Percentiles rank a stretch among this genome's conserved stretches.
Conservation (phyloP, 345 rosid genomes). For the Eutrema heterophyllum region DNA sequence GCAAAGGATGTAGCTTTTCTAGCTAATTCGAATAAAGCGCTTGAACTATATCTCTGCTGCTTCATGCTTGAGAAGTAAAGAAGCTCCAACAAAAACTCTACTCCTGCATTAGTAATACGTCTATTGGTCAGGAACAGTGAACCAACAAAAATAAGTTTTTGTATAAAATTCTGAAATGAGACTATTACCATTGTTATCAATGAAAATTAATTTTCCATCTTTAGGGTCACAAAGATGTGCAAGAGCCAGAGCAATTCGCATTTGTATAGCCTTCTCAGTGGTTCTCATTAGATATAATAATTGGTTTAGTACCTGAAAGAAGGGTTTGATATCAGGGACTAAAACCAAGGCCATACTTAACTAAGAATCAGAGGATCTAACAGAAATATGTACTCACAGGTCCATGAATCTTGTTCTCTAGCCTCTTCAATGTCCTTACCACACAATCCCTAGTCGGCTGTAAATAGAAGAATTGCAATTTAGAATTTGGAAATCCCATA, state of each 20-base stretch:
- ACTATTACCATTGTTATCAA: conserved; percentile 54
- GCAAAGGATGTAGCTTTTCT: conserved; percentile 43
- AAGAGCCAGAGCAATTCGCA: conserved; percentile 56
- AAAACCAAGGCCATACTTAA: background rate
- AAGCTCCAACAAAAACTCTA: conserved; percentile 52
- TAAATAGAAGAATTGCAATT: background rate
- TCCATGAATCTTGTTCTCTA: conserved; percentile 65
- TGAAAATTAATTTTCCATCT: conserved; percentile 50
- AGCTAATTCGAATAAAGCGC: conserved; percentile 57
- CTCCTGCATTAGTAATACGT: conserved; percentile 33
- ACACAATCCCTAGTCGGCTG: conserved; percentile 77
- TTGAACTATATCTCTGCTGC: conserved; percentile 49
- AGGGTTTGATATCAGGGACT: background rate
- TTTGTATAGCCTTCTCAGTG: conserved; percentile 45
- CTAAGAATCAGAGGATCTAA: background rate
- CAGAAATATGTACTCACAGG: conserved; percentile 38
- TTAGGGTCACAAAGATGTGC: conserved; percentile 66
- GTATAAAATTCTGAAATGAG: background rate
- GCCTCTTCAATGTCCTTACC: conserved; percentile 56
- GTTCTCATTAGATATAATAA: conserved; percentile 52
- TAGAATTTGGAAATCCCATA: background rate
- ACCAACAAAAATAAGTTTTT: background rate
- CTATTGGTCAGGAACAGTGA: background rate
- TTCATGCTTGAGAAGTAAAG: conserved; percentile 47
- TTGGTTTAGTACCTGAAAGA: conserved; percentile 46